Evolutionary conservation across 345 rosid species (phyloP).

Genomic region (Arabidopsis thaliana): TAIR10.1 NC_003076.8:24410501-24411000

Average conservation of each 20-base stretch:
- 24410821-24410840: constrained; percentile 30
- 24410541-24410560: neutral
- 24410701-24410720: constrained; percentile 13
- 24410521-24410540: neutral
- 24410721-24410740: constrained; percentile 34
- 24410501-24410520: neutral
- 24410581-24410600: neutral
- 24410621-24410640: constrained; percentile 25
- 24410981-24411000: constrained; percentile 71
- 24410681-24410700: neutral
- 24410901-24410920: neutral
- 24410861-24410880: constrained; percentile 28
- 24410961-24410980: constrained; percentile 67
- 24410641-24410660: constrained; percentile 13
- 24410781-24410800: constrained; percentile 29
- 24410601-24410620: constrained; percentile 1
- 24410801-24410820: constrained; percentile 41
- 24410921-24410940: neutral
- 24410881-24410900: constrained; percentile 7
- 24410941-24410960: constrained; percentile 52
- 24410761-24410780: constrained; percentile 25
- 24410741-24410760: constrained; percentile 23
- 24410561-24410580: neutral
- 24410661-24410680: constrained; percentile 2
- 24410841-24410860: constrained; percentile 43